Evolutionary conservation across 139 green algal genomes (phyloP), one percentile per base, ranked within the genome.

Genomic region (Coelastrella sp.): DNA sequence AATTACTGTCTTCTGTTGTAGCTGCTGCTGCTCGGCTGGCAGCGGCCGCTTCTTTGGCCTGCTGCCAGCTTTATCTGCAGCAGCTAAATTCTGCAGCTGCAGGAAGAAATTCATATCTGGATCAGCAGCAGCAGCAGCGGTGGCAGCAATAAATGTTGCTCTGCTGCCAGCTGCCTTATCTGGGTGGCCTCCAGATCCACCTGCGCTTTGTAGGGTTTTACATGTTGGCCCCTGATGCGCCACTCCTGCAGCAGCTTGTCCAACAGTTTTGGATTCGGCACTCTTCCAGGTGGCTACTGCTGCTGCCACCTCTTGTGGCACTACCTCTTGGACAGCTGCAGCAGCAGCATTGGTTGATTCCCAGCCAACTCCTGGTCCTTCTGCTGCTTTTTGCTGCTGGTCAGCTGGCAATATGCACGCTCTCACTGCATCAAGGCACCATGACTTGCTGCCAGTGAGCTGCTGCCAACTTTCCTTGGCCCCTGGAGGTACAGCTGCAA

Each of bases 71-170:
- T 59, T 72, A 35, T 14, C 66, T 58, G 60, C 82, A 63, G 24
- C 58, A 17, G 20, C 63, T 6, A 70, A 70, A 6, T 70, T 27
- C 58, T 87, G 82, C 27, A 87, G 82, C 82, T 87, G 82, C 82
- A 87, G 25, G 82, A 78, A 87, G 27, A 87, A 87, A n/a, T 78
- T 27, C 12, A 87, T 20, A 27, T 87, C 82, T 35, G 82, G 79
- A 35, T 19, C 78, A 35, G 78, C 78, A 35, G 19, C 78, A 68
- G 27, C 8, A 49, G n/a, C 78, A 84, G 49, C 49, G 6, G 17
- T 19, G 15, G 78, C 49, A 14, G 7, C 49, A 25, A 0, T 65
- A 49, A 49, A 49, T 49, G 35, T 49, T 1, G 35, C 35, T 49
- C 35, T 49, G 35, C 35, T 49, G 35, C 35, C 35, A 3, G 35